A percentile compares a stretch with the other conserved stretches of the same genome.
Conservation (phyloP, 169 alveolate genomes). For the Perkinsus olseni region DNA sequence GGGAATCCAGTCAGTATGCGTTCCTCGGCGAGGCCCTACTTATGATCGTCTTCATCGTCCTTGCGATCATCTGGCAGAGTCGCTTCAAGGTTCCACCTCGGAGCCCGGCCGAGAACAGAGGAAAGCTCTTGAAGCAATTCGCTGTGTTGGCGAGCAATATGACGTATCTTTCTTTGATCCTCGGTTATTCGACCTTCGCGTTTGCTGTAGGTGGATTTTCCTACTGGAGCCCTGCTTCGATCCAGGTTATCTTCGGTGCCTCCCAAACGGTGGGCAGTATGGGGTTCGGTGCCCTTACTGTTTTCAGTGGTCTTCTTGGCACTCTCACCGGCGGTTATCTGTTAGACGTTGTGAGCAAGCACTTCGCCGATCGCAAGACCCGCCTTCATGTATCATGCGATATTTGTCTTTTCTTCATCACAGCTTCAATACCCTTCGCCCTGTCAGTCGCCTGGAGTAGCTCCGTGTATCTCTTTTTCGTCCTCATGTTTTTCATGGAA, state of each 20-base stretch:
- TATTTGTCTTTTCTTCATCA: background rate
- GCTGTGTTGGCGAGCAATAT: background rate
- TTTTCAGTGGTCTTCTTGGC: slow-evolving; percentile 13
- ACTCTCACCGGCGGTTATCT: background rate
- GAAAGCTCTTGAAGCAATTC: background rate
- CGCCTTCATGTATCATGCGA: background rate
- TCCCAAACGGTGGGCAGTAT: slow-evolving; percentile 12
- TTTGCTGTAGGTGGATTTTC: background rate
- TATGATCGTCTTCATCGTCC: slow-evolving; percentile 9
- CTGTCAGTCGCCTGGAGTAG: background rate
- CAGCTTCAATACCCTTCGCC: background rate
- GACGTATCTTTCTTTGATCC: background rate
- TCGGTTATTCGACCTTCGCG: background rate
- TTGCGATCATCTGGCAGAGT: slow-evolving; percentile 3
- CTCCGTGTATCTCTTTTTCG: background rate
- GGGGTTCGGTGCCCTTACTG: slow-evolving; percentile 18
- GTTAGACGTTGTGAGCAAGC: background rate
- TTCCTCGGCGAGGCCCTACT: slow-evolving; percentile 15
- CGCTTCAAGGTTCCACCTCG: slow-evolving; percentile 6
- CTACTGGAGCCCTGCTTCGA: background rate
- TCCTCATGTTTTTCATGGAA: background rate
- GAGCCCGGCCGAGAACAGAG: background rate
- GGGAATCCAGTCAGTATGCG: slow-evolving; percentile 6
- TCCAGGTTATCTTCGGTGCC: background rate
- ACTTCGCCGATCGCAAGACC: background rate